Percentiles rank a stretch among this genome's conserved stretches.
phyloP scores from a whole-genome alignment of 441 rosid species.

The Populus hybrid region DNA sequence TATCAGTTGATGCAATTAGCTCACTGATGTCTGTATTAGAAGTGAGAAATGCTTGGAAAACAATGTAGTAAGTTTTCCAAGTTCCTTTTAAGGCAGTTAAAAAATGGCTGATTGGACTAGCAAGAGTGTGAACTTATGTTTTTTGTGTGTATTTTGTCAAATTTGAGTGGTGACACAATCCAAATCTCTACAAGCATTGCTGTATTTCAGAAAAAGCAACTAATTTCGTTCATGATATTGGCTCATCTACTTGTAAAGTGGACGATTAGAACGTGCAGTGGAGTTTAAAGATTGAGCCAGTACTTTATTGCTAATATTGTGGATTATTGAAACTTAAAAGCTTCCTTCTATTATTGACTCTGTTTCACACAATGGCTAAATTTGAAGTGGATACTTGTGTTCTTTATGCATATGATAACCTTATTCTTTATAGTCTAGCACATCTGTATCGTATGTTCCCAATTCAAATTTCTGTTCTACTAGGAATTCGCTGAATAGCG shows the following conservation, averaged over 20 bases:
- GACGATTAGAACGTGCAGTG: background rate
- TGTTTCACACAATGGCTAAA: too few relatives aligned
- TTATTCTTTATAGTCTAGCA: too few relatives aligned
- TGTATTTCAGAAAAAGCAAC: background rate
- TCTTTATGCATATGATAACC: too few relatives aligned
- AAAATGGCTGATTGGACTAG: background rate
- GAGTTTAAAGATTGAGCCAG: background rate
- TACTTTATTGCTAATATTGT: background rate
- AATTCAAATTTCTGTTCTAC: background rate
- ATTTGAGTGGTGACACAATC: background rate
- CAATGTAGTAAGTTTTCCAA: background rate
- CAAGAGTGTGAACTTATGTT: background rate
- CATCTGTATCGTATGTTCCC: background rate
- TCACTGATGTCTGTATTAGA: background rate
- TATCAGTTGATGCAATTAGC: background rate
- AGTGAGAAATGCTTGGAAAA: background rate
- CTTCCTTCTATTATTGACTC: too few relatives aligned
- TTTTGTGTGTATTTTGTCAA: background rate
- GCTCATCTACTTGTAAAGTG: background rate
- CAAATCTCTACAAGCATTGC: background rate
- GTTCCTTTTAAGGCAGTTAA: background rate
- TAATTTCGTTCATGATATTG: background rate
- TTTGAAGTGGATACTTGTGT: too few relatives aligned
- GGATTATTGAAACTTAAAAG: background rate
- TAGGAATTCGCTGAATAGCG: background rate